Conservation (phyloP, 306 rosid genomes). For the Prunus davidiana region DNA sequence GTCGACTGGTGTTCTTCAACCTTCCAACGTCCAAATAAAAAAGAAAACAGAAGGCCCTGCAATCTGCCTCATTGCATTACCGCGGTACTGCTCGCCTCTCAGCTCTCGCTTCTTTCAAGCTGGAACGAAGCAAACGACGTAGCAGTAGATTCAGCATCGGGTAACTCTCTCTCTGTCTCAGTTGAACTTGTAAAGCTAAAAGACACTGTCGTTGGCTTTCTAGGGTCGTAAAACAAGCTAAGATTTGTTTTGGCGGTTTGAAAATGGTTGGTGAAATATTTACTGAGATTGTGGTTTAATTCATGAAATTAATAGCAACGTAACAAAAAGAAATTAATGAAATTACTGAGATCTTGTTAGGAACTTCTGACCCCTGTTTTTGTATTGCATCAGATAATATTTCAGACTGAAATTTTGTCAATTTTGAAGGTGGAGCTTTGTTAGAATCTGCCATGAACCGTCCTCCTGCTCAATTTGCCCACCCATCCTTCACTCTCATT, state of each 20-base stretch:
- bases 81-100: not conserved
- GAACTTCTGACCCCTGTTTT: not conserved
- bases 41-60: not conserved
- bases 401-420: not conserved
- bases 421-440: not conserved
- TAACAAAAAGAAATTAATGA: no score
- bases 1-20: not conserved
- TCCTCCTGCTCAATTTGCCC: constrained; percentile 20
- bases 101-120: not conserved
- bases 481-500: constrained; percentile 11
- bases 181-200: not conserved
- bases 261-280: not conserved
- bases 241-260: not conserved
- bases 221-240: not conserved
- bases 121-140: not conserved
- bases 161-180: not conserved
- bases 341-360: not conserved
- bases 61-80: not conserved
- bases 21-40: not conserved
- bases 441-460: constrained; percentile 19
- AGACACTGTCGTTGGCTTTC: not conserved
- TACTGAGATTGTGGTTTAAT: not conserved
- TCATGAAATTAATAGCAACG: not conserved
- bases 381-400: not conserved
- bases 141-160: not conserved